Base-by-base conservation (phyloP, 1,284 basidiomycete species). In the Coriolopsis trogii region DNA sequence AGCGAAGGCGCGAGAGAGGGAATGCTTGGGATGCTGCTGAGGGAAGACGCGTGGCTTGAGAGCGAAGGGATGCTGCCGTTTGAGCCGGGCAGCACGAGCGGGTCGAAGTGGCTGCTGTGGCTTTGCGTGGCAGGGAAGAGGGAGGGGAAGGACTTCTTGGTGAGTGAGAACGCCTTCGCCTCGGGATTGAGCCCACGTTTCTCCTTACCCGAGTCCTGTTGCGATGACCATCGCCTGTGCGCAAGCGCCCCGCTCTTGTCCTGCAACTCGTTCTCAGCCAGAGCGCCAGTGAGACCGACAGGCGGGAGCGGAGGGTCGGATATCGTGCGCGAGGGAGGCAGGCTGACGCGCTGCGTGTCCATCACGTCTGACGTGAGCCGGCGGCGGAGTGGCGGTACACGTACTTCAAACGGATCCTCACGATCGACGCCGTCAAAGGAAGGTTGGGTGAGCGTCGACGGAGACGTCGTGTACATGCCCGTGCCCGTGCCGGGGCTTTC, bases 111-210 rank as follows among this genome's bases (percentile, higher is more conserved):
- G 43, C 16, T 25, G 34, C 29, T 21, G 33, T 38, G 49, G 16
- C 33, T 20, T 28, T 51, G 59, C 28, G 49, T 28, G 15, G 51
- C 25, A 21, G 46, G 37, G 55, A 55, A 56, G 50, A 60, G 49
- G 20, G 62, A 42, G n/a, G 58, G 55, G 54, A 56, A 53, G 18
- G 61, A 50, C 57, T 63, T 64, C 48, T 63, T 67, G 52, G 52
- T 59, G 47, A 87, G 73, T 62, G 75, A 85, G 73, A 93, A 93
- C 40, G 83, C 90, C 65, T 92, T 91, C 44, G 91, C 91, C 66
- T 88, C 88, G 1, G 91, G 91, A 67, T 93, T 93, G 56, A 93
- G 78, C 4, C 86, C 82, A 63, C 81, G 87, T 63, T 76, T 81
- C 55, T 79, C 60, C 46, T 63, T 63, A 58, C 66, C 62, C 16